Base-by-base conservation (phyloP, 2,329 filamentous ascomycete genomes). In the Phaeosphaeriaceae sp. region DNA sequence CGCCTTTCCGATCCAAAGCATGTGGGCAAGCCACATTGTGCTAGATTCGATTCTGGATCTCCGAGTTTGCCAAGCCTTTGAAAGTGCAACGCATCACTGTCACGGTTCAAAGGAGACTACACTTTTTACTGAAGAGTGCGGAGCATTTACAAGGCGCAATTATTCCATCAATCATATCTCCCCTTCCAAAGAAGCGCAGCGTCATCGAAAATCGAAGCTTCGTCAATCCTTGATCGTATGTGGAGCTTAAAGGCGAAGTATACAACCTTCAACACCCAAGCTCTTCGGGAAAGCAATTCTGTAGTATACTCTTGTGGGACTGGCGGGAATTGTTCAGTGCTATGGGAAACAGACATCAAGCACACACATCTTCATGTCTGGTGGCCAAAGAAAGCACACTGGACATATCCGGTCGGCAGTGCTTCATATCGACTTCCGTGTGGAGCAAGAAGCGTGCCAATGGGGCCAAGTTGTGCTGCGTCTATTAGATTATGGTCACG, bases 401-500 rank as follows among this genome's bases (percentile, higher is more conserved):
- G 17, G 30, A 28, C 32, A n/a, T 19, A 42, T 21, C 19, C 7
- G 32, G n/a, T 44, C 42, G 43, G 28, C n/a, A 49, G 26, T 49
- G 42, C 49, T 59, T 48, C 54, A 48, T 46, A 54, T 28, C 30
- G 47, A 43, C 22, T 7, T 15, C 44, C 22, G 47, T 55, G 54
- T 63, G 60, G 57, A 55, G 24, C 60, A 55, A 22, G 15, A 23
- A 52, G 21, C 46, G 52, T 48, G 51, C 54, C 56, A 49, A 47
- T 54, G 23, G 19, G 40, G 70, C 70, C 67, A 71, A 75, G 72
- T 30, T 44, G 52, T 64, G 44, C 60, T 66, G 58, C 32, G 54
- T 70, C 70, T 63, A 74, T 72, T 76, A 62, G 61, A 66, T 60
- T 66, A 66, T 70, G 68, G 60, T 66, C 68, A 70, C 57, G 52